Base-by-base conservation (phyloP, 805 yeast genomes). In the Candida chilensis region DNA sequence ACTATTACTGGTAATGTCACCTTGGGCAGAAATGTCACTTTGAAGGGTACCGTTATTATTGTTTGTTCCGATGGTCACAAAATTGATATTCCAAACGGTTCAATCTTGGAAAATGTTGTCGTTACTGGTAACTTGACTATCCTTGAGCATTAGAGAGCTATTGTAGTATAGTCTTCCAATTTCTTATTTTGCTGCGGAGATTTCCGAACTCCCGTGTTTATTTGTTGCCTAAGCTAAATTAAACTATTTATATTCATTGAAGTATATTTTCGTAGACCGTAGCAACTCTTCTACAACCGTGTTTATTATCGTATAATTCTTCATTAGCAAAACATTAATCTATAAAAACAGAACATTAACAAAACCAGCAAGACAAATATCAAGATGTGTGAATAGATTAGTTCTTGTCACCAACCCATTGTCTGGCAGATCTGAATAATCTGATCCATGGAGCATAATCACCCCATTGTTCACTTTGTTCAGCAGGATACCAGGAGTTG, bases 31-130 rank as follows among this genome's bases (percentile, higher is more conserved):
- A 77, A 75, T 47, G 94, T 92, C 40, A 79, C 84, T 30, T 74
- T 92, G 52, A 92, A 84, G 69, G 98, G 98, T 41, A 92, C 97
- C 8, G 98, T 92, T 37, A 92, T 92, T 50, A 85, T 92, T 44
- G 97, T 92, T 32, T 90, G 96, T 60, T 87, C 88, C 36, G 97
- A 92, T 50, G 96, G 96, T 37, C 92, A 87, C 54, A 84, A 76
- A 64, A 92, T 92, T 48, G 96, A 92, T 53, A 86, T 92, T 67
- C 98, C 98, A 45, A 88, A 92, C 51, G 98, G 98, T 24, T 75
- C 95, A 10, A 70, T 88, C 32, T 71, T 92, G 48, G 98, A 92
- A 59, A 92, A 92, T 52, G 97, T 90, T 30, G 98, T 90, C 39
- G 85, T 90, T 47, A 90, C 98, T 31, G 98, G 98, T 57, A 87